Evolutionary conservation across 2,329 filamentous ascomycete species (phyloP), one percentile per base, ranked within the genome.

Genomic region (Trichoderma koningii): DNA sequence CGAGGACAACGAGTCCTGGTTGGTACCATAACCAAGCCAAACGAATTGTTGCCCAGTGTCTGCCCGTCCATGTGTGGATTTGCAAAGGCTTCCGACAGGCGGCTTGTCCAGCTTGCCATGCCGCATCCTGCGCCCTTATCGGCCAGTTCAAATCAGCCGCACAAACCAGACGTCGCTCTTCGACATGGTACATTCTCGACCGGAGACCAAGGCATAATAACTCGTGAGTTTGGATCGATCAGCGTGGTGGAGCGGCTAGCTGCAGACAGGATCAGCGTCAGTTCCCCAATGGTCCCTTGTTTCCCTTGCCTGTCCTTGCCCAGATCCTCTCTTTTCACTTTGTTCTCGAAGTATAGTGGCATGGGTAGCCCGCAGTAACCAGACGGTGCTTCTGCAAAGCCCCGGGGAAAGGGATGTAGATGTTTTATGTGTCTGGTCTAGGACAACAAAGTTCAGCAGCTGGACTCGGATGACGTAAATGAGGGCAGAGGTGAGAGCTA

Each of bases 381-480:
- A 44, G 38, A 34, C n/a, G 26, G 42, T 51, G 42, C 23, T 34
- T 14, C 28, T 52, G 23, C 17, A 50, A 42, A 34, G 57, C 23
- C 57, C 47, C 48, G 21, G 38, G 19, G 48, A 26, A 52, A 52
- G 23, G 47, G 48, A 52, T 52, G 48, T 61, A 21, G 10, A 28
- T 30, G 47, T 41, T 52, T 61, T 52, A 52, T 61, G 48, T 61
- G 47, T 61, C 41, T 38, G 47, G 26, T 59, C 56, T 59, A 26
- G 44, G 21, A n/a, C 45, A 59, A 41, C 19, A 21, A 61, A 52
- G 57, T 44, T 60, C 34, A 51, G 47, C 19, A 28, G 51, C 23
- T n/a, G 30, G 21, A 38, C 50, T 19, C 19, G n/a, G 6, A 52
- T 61, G 57, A 44, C 57, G 34, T 52, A 42, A 26, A 26, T 15